Evolutionary conservation across 2,329 filamentous ascomycete genomes (phyloP).

Genomic region (Coniosporium tulheliwenetii): DNA sequence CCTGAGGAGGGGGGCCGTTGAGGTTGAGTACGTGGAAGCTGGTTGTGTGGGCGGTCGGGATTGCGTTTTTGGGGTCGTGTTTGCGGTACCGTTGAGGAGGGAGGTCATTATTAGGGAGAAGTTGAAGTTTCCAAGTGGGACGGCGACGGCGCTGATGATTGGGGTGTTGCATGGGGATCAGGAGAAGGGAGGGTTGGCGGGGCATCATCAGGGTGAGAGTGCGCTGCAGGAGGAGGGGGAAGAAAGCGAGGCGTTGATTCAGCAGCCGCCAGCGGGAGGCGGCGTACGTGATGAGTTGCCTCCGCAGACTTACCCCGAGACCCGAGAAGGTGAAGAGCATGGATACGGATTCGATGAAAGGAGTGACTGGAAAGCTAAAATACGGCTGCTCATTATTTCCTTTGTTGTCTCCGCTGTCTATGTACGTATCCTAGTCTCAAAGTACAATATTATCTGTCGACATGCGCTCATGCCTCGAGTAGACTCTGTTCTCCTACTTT

Average conservation of each 20-base stretch:
- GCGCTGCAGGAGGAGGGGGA: constrained; percentile 8
- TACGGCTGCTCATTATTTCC: constrained; percentile 41
- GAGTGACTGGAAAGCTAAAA: constrained; percentile 46
- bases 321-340: constrained; percentile 12
- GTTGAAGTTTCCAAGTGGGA: constrained; percentile 86
- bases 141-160: constrained; percentile 88
- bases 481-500: constrained; percentile 82
- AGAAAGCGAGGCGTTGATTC: constrained; percentile 6
- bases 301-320: constrained; percentile 2
- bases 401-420: constrained; percentile 43
- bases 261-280: background rate
- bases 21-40: constrained; percentile 49
- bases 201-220: constrained; percentile 20
- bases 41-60: constrained; percentile 77
- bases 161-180: constrained; percentile 62
- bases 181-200: constrained; percentile 16
- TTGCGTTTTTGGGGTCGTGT: constrained; percentile 93
- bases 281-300: background rate
- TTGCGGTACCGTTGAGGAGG: constrained; percentile 77
- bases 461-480: constrained; percentile 11
- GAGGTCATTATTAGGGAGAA: constrained; percentile 91
- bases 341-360: constrained; percentile 18
- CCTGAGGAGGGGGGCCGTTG: constrained; percentile 41
- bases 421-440: constrained; percentile 14
- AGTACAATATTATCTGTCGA: background rate